These are phyloP conservation scores for Globisporangium nagaii DNA, from an alignment of 352 stramenopile genomes.

Conservation along the genomic window DNA sequence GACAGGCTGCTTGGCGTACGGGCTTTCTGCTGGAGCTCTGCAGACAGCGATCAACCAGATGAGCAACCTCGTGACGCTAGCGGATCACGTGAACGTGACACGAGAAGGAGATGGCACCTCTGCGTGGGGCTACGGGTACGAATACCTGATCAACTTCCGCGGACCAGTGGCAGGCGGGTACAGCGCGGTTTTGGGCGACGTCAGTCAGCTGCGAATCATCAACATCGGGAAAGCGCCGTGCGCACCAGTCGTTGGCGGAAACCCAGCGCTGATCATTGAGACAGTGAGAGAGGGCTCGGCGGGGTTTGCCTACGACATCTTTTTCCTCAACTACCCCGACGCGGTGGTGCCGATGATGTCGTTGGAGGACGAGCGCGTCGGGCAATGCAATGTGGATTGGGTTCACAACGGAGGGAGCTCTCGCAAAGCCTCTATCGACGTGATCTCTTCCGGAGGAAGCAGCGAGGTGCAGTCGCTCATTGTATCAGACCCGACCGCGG, in stretches of 20 bases:
- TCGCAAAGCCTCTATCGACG: slow-evolving; percentile 35
- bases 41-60: slow-evolving; percentile 60
- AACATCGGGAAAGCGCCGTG: slow-evolving; percentile 47
- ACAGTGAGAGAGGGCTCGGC: slow-evolving; percentile 54
- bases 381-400: slow-evolving; percentile 18
- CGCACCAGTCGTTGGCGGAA: slow-evolving; percentile 25
- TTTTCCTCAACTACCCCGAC: slow-evolving; percentile 46
- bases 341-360: slow-evolving; percentile 27
- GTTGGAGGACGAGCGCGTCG: slow-evolving; percentile 25
- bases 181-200: slow-evolving; percentile 55
- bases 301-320: slow-evolving; percentile 74
- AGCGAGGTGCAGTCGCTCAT: slow-evolving; percentile 52
- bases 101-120: slow-evolving; percentile 57
- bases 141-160: slow-evolving; percentile 65
- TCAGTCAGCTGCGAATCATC: slow-evolving; percentile 39
- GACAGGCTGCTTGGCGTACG: slow-evolving; percentile 69
- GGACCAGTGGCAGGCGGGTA: slow-evolving; percentile 48
- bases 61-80: slow-evolving; percentile 24
- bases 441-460: slow-evolving; percentile 50
- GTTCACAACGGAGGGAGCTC: slow-evolving; percentile 29
- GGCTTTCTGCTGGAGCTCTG: slow-evolving; percentile 49
- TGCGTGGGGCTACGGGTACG: slow-evolving; percentile 69
- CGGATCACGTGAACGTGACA: slow-evolving; percentile 63
- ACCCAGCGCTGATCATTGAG: slow-evolving; percentile 60
- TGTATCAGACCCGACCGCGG: slow-evolving; percentile 20